These are phyloP conservation scores for Rutstroemia sydowiana DNA, from an alignment of 2,329 filamentous ascomycete species.

Conservation along the genomic window DNA sequence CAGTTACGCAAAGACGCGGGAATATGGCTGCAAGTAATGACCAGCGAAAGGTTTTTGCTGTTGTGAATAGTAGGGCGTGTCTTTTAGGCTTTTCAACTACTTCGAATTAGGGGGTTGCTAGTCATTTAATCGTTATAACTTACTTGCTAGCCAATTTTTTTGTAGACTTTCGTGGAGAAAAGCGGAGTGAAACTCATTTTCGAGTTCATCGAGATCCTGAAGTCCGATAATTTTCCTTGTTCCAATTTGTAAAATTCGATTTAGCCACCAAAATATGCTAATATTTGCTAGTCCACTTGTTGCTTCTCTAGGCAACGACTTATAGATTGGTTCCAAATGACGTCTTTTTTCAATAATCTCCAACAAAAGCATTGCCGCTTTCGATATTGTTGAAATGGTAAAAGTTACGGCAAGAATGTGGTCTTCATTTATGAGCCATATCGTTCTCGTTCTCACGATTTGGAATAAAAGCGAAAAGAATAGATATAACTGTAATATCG, in stretches of 20 bases:
- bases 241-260: conserved; percentile 26
- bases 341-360: conserved; percentile 14
- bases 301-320: conserved; percentile 19
- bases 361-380: conserved; percentile 10
- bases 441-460: conserved; percentile 9
- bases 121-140: no score
- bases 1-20: conserved; percentile 15
- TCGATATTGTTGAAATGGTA: conserved; percentile 2
- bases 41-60: no score
- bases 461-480: conserved; percentile 11
- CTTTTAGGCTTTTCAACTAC: neutral
- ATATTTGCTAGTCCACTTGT: conserved; percentile 27
- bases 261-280: conserved; percentile 32
- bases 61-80: no score
- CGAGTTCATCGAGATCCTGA: conserved; percentile 21
- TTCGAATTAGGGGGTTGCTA: neutral
- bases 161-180: neutral
- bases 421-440: conserved; percentile 8
- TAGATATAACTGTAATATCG: conserved; percentile 12
- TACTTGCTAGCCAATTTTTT: neutral
- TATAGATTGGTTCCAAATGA: conserved; percentile 4
- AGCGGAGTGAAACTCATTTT: conserved; percentile 7
- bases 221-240: conserved; percentile 23
- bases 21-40: conserved; percentile 11
- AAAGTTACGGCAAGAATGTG: conserved; percentile 2